Base-by-base conservation (phyloP, 2,329 filamentous ascomycete genomes). In the Didymellaceae sp. region DNA sequence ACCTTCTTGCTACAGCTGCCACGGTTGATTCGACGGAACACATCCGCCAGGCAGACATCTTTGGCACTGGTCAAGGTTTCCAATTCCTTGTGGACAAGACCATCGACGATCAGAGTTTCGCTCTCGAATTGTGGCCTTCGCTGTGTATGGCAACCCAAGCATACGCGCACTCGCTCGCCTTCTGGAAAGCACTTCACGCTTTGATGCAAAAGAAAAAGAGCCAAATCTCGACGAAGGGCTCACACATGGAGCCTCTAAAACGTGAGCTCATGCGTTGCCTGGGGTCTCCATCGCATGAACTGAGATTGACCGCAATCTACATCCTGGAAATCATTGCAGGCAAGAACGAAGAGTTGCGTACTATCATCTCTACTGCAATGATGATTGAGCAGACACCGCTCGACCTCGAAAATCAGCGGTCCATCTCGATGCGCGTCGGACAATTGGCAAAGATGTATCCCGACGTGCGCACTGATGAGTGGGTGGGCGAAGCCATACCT, bases 341-440 rank as follows among this genome's bases (percentile, higher is more conserved):
- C 21, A 78, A 75, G 45, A 74, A 68, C 28, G 79, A 81, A 44
- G 77, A 81, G 52, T 74, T 80, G 35, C 74, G 79, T 5, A 76
- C 83, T 22, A 75, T 79, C 6, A 73, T 89, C 18, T 75, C 77
- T 6, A 80, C 85, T 6, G 93, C 96, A 75, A 80, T 92, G 13
- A 82, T 90, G 55, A 85, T 92, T 13, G 92, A 97, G 70, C 83
- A 91, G 55, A 90, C 87, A 5, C 86, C 90, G 0, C 75, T 96
- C n/a, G 84, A 83, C 37, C 78, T 96, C 4, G 84, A 92, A 48
- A 90, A 88, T 40, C 83, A 86, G 41, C 84, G 94, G 47, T 84
- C 85, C 14, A 84, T 96, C 25, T 87, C 90, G 2, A 95, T 97
- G 83, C 86, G 93, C 55, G 82, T 97, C 45, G 88, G 93, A 37